Conservation (phyloP, 768 basidiomycete species). For the Russula earlei region DNA sequence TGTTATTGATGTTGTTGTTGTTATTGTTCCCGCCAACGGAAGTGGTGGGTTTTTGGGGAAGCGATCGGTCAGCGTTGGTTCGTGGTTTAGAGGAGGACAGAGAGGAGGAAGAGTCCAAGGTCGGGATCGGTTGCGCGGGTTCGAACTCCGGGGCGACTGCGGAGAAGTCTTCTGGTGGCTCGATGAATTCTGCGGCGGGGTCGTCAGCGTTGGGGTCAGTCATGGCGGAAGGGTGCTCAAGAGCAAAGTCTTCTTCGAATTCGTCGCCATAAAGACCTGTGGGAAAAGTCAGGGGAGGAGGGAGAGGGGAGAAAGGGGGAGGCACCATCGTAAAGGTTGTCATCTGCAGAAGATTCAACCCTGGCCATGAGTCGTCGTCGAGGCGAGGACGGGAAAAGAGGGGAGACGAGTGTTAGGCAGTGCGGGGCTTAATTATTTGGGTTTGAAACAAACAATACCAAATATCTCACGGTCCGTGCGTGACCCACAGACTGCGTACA, state of each 20-base stretch:
- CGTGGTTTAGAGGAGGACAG: not conserved
- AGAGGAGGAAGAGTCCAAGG: not conserved
- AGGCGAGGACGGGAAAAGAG: not conserved
- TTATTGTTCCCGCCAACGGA: not conserved
- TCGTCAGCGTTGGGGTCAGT: not conserved
- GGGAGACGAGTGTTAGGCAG: not conserved
- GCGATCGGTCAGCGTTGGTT: not conserved
- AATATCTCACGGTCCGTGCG: slow-evolving; percentile 6
- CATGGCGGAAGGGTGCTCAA: slow-evolving; percentile 1
- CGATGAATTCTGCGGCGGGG: not conserved
- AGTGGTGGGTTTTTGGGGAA: slow-evolving; percentile 13
- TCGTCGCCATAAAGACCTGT: slow-evolving; percentile 21
- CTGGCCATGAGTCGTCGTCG: slow-evolving; percentile 9
- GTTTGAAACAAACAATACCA: slow-evolving; percentile 10
- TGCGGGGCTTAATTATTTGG: not conserved
- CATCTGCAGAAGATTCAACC: slow-evolving; percentile 13
- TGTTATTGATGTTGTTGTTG: too few species aligned
- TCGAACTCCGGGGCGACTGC: not conserved
- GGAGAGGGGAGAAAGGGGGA: not conserved
- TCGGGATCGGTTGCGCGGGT: not conserved
- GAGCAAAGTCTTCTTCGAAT: slow-evolving; percentile 20
- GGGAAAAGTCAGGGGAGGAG: not conserved
- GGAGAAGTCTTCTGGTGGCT: slow-evolving; percentile 9
- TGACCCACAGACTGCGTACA: too few species aligned
- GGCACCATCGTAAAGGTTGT: slow-evolving; percentile 19